Evolutionary conservation across 2,329 filamentous ascomycete species (phyloP), one percentile per base, ranked within the genome.

Genomic region (Fusarium odoratissimum): DNA sequence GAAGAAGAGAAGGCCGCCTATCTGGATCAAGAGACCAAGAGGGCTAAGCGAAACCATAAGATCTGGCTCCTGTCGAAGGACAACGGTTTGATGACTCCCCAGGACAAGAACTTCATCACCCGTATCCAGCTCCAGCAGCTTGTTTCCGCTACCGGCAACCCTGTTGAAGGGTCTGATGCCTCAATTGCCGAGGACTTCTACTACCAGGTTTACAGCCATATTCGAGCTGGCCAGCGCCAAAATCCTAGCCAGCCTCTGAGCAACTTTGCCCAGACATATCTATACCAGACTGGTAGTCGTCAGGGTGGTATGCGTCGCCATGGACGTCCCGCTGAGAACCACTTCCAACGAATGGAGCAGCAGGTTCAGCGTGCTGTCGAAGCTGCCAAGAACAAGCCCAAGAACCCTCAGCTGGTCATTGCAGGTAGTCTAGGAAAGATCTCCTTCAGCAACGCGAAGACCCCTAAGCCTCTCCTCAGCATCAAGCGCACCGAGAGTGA

Each of bases 91-190:
- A 99, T 99, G 96, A 99, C 96, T 8, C 96, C 96, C 1, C 95
- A 98, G 80, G 96, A 99, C 83, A 99, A 99, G 87, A 99, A 98
- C 81, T 99, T 98, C 83, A 97, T 99, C 75, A 98, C 96, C 9
- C 91, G 96, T 23, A 99, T 99, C 73, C 96, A 99, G 81, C 88
- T 99, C 58, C 96, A 99, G 83, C 96, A 99, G 80, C 89, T 99
- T 40, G 94, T 99, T 60, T 91, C 95, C 16, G 95, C 96, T 13
- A 97, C 95, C 30, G 95, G 95, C 14, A 96, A 95, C 77, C 89
- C 95, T 8, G 92, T 92, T 59, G 95, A 97, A 49, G 92, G 92
- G 49, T 90, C 91, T 1, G 95, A 98, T 79, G 90, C 94, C 40
- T 91, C 93, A 11, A 87, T 98, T 41, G 89, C 91, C 2, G 96